These are phyloP conservation scores for Amanita muscaria DNA, from an alignment of 768 basidiomycete genomes.

Conservation along the genomic window DNA sequence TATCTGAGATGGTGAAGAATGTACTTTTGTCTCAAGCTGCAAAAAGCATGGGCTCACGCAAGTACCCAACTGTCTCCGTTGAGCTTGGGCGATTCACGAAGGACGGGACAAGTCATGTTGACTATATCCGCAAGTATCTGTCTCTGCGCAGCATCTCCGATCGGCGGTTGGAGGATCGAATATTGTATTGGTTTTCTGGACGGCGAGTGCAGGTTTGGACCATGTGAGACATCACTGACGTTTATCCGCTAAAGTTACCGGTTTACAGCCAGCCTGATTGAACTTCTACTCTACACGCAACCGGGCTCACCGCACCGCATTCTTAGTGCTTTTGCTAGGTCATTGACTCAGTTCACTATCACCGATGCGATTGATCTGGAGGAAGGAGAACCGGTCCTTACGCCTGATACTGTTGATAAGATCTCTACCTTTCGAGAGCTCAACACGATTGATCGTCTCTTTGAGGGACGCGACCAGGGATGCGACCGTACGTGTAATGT, in stretches of 20 bases:
- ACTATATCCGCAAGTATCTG: conserved; percentile 2
- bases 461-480: conserved; percentile 6
- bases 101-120: not conserved
- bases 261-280: conserved; percentile 12
- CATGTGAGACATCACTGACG: conserved; percentile 2
- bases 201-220: not conserved
- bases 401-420: conserved; percentile 4
- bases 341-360: conserved; percentile 13
- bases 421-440: conserved; percentile 10
- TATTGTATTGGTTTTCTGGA: not conserved
- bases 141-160: not conserved
- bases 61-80: conserved; percentile 7
- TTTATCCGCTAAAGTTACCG: conserved; percentile 11
- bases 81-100: conserved; percentile 8
- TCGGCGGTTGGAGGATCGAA: too few species aligned
- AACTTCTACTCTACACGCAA: conserved; percentile 13
- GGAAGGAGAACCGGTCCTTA: conserved; percentile 8
- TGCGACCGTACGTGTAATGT: conserved; percentile 8
- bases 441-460: conserved; percentile 10
- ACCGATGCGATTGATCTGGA: conserved; percentile 15
- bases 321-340: conserved; percentile 13
- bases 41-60: not conserved
- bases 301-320: conserved; percentile 14
- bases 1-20: conserved; percentile 9
- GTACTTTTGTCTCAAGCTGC: conserved; percentile 6